phyloP scores from a whole-genome alignment of 2,329 filamentous ascomycete species.

The Aureobasidium musti region DNA sequence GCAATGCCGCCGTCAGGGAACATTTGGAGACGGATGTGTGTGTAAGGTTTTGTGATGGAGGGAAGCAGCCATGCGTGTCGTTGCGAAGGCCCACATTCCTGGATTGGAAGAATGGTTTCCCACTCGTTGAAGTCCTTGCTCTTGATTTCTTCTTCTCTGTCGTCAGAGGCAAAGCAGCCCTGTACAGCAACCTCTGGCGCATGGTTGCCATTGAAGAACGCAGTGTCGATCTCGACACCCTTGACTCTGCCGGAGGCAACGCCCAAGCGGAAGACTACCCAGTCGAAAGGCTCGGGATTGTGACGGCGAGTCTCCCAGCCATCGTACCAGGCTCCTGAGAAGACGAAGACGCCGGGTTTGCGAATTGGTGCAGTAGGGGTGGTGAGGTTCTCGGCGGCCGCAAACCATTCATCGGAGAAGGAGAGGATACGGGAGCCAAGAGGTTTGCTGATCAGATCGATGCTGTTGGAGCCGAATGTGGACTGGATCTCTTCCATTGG shows the following conservation, averaged over 20 bases:
- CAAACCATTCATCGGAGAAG: slow-evolving; percentile 64
- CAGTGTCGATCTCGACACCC: slow-evolving; percentile 77
- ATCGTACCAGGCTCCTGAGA: slow-evolving; percentile 65
- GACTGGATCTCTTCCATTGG: slow-evolving; percentile 49
- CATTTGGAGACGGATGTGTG: slow-evolving; percentile 79
- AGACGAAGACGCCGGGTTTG: slow-evolving; percentile 60
- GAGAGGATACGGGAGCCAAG: slow-evolving; percentile 57
- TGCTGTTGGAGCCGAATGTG: slow-evolving; percentile 59
- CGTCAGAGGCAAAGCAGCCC: slow-evolving; percentile 67
- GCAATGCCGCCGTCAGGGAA: slow-evolving; percentile 84
- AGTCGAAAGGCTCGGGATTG: slow-evolving; percentile 60
- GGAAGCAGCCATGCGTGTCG: slow-evolving; percentile 72
- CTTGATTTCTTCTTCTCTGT: slow-evolving; percentile 64
- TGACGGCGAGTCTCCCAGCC: slow-evolving; percentile 65
- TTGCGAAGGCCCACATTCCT: slow-evolving; percentile 73
- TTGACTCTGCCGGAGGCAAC: slow-evolving; percentile 68
- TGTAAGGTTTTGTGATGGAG: slow-evolving; percentile 65
- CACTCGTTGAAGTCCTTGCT: slow-evolving; percentile 52
- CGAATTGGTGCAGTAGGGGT: slow-evolving; percentile 59
- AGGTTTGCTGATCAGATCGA: slow-evolving; percentile 56
- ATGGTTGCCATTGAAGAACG: slow-evolving; percentile 80
- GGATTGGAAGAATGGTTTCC: slow-evolving; percentile 69
- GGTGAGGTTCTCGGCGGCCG: slow-evolving; percentile 59
- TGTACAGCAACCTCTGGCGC: slow-evolving; percentile 77
- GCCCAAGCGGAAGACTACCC: slow-evolving; percentile 61